A percentile compares a stretch with the other conserved stretches of the same genome.
Evolutionary conservation across 306 rosid genomes (phyloP).

Genomic region (Fragaria iinumae): DNA sequence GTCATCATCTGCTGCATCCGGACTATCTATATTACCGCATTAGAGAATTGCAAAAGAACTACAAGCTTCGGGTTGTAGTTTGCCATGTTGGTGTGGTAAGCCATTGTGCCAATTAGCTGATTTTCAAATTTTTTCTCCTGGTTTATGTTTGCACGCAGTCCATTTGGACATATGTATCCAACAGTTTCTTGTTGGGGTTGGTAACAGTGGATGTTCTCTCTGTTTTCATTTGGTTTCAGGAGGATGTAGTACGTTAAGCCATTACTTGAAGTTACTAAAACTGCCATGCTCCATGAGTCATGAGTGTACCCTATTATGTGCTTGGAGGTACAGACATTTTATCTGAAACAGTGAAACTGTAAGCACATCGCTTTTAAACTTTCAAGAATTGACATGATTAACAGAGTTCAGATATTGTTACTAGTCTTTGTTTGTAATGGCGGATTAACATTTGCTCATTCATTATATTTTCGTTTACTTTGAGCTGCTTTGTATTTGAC

Average conservation of each 20-base stretch:
- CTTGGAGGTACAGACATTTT: constrained; percentile 70
- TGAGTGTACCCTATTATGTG: constrained; percentile 89
- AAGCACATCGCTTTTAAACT: background rate
- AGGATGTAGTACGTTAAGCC: constrained; percentile 93
- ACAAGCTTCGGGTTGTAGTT: constrained; percentile 81
- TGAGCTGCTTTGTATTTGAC: too few species aligned
- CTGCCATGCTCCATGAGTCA: constrained; percentile 95
- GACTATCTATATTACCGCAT: constrained; percentile 87
- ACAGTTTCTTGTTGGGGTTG: background rate
- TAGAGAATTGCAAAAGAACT: constrained; percentile 89
- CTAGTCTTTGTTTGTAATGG: constrained; percentile 3
- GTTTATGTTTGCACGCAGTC: constrained; percentile 16
- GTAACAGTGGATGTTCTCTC: constrained; percentile 20
- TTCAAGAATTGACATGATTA: background rate
- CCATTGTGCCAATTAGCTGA: constrained; percentile 7
- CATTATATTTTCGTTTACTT: too few species aligned
- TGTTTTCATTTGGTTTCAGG: constrained; percentile 54
- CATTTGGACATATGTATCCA: constrained; percentile 1
- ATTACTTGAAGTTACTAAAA: constrained; percentile 92
- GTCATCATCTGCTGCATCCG: constrained; percentile 94
- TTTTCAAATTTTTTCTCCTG: constrained; percentile 14
- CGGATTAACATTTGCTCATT: constrained; percentile 8
- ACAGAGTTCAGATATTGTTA: background rate
- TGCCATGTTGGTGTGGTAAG: constrained; percentile 97
- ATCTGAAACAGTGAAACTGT: constrained; percentile 26